Evolutionary conservation across 305 asterid species (phyloP), one percentile per base, ranked within the genome.

Genomic region (Fraxinus dipetala): DNA sequence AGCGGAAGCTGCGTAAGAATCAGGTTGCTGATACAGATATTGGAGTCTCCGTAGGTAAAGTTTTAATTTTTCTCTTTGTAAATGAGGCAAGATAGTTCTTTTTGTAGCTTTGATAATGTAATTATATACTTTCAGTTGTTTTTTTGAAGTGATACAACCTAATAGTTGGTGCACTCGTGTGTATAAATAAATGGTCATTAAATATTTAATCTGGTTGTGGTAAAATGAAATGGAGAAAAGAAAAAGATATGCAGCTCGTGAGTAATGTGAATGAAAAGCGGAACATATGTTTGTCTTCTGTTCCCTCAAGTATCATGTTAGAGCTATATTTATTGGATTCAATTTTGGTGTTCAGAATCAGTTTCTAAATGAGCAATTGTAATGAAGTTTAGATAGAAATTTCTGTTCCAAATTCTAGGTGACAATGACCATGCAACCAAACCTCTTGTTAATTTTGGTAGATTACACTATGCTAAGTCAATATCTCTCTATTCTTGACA

Each of bases 11-110:
- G 61, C 89, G 98, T 4, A 96, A 96, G 91, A 96, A 96, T 87
- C 99, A 96, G 90, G 98, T 96, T 85, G 98, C 99, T 82, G 99
- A 96, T 86, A 96, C 99, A 56, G 98, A 96, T 92, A 96, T 96
- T 83, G 99, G 99, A n/a, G 91, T 88, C 78, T 96, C 99, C 10
- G 99, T 96, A 78, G 99, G 99, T 96, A 84, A 85, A 85, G 84
- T 75, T 67, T 70, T 22, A 4, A 24, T 40, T 48, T 56, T 73
- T 31, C 70, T 63, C 5, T 43, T 26, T 10, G 65, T 18, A 54
- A 54, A 54, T 54, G 9, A n/a, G 26, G 1, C 65, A 54, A 5
- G 26, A 56, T 54, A 18, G 26, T 54, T 56, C 65, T 56, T 56
- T 56, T 54, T 56, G 61, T 18, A 6, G 9, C 65, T 54, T 18